Conservation (phyloP, 2,329 filamentous ascomycete species). For the Botryotinia globosa region DNA sequence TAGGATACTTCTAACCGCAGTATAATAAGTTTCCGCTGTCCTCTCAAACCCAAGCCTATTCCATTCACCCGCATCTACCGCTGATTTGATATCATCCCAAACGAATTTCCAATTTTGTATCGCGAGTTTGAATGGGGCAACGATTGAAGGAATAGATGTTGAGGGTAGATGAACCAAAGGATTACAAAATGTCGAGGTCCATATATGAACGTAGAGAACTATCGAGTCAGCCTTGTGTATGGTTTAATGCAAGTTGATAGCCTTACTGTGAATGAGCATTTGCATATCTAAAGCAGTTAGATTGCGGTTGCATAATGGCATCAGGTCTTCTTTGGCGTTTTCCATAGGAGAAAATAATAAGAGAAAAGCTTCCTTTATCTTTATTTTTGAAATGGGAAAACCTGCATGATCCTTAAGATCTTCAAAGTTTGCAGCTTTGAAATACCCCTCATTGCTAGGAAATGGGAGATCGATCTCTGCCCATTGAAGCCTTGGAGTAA, state of each 20-base stretch:
- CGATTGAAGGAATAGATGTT: conserved; percentile 24
- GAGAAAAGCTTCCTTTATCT: conserved; percentile 36
- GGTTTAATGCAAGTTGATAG: not conserved
- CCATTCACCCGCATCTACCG: conserved; percentile 30
- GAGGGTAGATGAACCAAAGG: conserved; percentile 28
- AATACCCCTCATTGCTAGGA: conserved; percentile 33
- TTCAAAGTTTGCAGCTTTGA: conserved; percentile 32
- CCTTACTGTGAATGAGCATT: conserved; percentile 37
- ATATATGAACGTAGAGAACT: conserved; percentile 37
- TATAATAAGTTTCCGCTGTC: conserved; percentile 36
- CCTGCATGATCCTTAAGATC: conserved; percentile 26
- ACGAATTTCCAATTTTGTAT: conserved; percentile 35
- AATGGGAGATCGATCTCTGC: conserved; percentile 36
- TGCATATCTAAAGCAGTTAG: conserved; percentile 37
- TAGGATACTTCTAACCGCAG: conserved; percentile 30
- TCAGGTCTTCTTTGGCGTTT: conserved; percentile 25
- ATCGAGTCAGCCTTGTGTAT: not conserved
- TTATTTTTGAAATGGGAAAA: conserved; percentile 30
- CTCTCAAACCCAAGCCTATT: conserved; percentile 35
- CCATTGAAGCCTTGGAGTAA: conserved; percentile 36
- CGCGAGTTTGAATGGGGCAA: conserved; percentile 33
- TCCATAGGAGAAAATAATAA: conserved; percentile 29
- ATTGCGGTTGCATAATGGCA: conserved; percentile 24
- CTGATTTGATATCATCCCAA: conserved; percentile 35
- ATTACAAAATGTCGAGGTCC: conserved; percentile 34